A percentile compares a stretch with the other conserved stretches of the same genome.
phyloP scores from a whole-genome alignment of 176 grass and related monocot species.

The Puccinellia tenuiflora region DNA sequence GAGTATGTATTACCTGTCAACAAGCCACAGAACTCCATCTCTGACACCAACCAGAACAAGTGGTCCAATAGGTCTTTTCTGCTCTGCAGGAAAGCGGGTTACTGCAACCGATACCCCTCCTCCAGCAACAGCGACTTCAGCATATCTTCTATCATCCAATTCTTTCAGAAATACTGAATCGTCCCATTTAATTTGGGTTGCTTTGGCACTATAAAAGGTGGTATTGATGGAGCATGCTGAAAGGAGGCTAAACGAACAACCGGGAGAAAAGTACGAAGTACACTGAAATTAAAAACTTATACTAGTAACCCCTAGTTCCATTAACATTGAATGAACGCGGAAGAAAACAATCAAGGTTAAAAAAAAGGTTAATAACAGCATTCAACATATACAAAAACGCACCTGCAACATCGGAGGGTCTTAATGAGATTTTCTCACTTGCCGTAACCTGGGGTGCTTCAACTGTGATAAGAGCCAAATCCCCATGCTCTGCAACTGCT shows the following conservation, averaged over 20 bases:
- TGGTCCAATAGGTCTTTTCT: conserved; percentile 95
- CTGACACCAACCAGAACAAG: conserved; percentile 91
- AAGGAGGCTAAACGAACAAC: conserved; percentile 97
- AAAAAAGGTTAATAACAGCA: not conserved
- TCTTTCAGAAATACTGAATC: conserved; percentile 79
- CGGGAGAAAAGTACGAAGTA: conserved; percentile 29
- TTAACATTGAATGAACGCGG: not conserved
- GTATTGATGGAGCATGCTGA: conserved; percentile 77
- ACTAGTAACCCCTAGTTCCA: not conserved
- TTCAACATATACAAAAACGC: conserved; percentile 8
- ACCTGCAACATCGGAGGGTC: conserved; percentile 98
- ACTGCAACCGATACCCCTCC: conserved; percentile 96
- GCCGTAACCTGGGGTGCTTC: conserved; percentile 60
- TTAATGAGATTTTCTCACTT: conserved; percentile 75
- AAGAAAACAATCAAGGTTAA: conserved; percentile 20
- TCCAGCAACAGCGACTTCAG: conserved; percentile 97
- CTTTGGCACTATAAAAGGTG: conserved; percentile 76
- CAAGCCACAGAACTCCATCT: conserved; percentile 94
- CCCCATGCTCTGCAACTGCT: conserved; percentile 74
- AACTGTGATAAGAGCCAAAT: conserved; percentile 88
- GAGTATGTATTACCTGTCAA: conserved; percentile 75
- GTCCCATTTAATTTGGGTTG: conserved; percentile 75
- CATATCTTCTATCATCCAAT: conserved; percentile 81
- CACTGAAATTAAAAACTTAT: not conserved
- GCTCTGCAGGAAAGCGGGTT: conserved; percentile 89